These are phyloP conservation scores for Mallotus repandus DNA, from an alignment of 441 rosid species.

Conservation along the genomic window DNA sequence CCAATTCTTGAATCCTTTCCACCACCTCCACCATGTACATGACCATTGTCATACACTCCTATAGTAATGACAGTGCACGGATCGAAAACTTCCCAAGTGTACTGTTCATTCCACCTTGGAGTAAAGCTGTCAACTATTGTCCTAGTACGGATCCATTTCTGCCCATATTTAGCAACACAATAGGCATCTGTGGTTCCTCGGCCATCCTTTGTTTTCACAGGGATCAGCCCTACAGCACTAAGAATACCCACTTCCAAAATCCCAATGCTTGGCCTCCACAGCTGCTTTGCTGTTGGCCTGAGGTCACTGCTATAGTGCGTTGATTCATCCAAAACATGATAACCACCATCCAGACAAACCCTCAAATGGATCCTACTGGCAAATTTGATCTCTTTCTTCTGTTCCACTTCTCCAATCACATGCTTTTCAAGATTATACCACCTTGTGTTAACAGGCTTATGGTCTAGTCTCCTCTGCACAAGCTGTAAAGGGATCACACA, in stretches of 20 bases:
- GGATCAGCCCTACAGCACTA: constrained; percentile 74
- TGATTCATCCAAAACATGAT: constrained; percentile 95
- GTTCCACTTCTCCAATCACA: constrained; percentile 57
- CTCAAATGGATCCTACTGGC: constrained; percentile 81
- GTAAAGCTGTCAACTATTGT: constrained; percentile 67
- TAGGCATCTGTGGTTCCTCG: constrained; percentile 83
- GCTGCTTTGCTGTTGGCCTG: constrained; percentile 83
- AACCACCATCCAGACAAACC: constrained; percentile 81
- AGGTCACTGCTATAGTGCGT: constrained; percentile 86
- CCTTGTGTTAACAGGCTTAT: constrained; percentile 68
- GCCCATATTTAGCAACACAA: constrained; percentile 93
- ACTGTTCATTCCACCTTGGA: constrained; percentile 93
- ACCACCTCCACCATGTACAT: constrained; percentile 44
- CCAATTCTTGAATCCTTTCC: constrained; percentile 65
- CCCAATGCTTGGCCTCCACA: constrained; percentile 82
- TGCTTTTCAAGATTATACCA: constrained; percentile 85
- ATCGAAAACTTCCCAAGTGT: constrained; percentile 94
- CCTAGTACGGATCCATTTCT: constrained; percentile 90
- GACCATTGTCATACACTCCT: constrained; percentile 83
- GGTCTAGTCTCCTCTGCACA: constrained; percentile 77
- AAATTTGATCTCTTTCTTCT: constrained; percentile 74
- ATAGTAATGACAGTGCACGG: constrained; percentile 83
- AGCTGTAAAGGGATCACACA: constrained; percentile 49
- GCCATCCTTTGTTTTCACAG: constrained; percentile 77
- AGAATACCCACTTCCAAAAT: constrained; percentile 72